These are phyloP conservation scores for Entomortierella lignicola DNA, from an alignment of 192 early-diverging fungal genomes.

Conservation along the genomic window DNA sequence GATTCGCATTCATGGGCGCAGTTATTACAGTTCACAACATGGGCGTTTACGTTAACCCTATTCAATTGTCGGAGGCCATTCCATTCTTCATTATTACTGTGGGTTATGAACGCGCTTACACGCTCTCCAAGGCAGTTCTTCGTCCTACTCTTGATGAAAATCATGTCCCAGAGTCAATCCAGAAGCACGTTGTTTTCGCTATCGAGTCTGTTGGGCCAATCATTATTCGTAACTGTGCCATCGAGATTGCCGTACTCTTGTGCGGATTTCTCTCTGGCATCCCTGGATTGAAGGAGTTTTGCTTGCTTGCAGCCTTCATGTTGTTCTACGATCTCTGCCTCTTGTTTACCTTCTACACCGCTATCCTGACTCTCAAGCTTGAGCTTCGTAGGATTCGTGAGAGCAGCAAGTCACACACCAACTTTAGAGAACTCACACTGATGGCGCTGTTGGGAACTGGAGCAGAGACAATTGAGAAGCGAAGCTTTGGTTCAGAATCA, in stretches of 20 bases:
- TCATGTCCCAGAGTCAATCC: slow-evolving; percentile 44
- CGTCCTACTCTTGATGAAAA: slow-evolving; percentile 51
- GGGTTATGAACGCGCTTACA: slow-evolving; percentile 90
- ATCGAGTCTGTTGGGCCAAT: slow-evolving; percentile 71
- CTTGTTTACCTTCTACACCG: slow-evolving; percentile 88
- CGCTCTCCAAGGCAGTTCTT: slow-evolving; percentile 84
- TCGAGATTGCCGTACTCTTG: slow-evolving; percentile 84
- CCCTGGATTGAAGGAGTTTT: slow-evolving; percentile 82
- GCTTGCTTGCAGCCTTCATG: slow-evolving; percentile 82
- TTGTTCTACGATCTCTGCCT: slow-evolving; percentile 84
- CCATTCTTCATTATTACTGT: slow-evolving; percentile 93
- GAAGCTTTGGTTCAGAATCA: slow-evolving; percentile 21
- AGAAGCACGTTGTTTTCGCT: slow-evolving; percentile 70
- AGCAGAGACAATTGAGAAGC: slow-evolving; percentile 44
- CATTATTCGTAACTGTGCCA: slow-evolving; percentile 81
- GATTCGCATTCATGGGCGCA: slow-evolving; percentile 82
- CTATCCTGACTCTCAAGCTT: slow-evolving; percentile 88
- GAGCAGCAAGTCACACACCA: slow-evolving; percentile 41
- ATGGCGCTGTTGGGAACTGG: slow-evolving; percentile 60
- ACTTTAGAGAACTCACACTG: slow-evolving; percentile 50
- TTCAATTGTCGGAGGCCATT: slow-evolving; percentile 83
- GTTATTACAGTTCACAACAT: slow-evolving; percentile 75
- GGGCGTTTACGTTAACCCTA: slow-evolving; percentile 75
- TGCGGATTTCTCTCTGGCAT: slow-evolving; percentile 83
- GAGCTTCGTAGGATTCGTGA: slow-evolving; percentile 69